phyloP scores from a whole-genome alignment of 225 moss, liverwort and hornwort species.

The Ulota crispa region DNA sequence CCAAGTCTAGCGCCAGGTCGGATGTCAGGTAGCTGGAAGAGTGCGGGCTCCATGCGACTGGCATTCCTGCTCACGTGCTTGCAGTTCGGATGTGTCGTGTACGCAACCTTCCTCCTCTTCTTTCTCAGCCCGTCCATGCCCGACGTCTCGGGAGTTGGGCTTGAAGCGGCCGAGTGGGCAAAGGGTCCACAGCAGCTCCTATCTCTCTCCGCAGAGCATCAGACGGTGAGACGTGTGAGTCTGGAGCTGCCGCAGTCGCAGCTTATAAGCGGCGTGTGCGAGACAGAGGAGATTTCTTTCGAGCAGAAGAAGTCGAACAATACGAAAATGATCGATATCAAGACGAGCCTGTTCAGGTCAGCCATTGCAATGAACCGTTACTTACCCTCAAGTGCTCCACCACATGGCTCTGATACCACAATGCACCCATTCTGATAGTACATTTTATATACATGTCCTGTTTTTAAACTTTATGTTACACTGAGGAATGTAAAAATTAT shows the following conservation, averaged over 20 bases:
- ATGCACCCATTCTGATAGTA: not conserved
- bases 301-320: slow-evolving; percentile 71
- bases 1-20: not conserved
- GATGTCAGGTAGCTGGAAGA: slow-evolving; percentile 3
- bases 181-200: not conserved
- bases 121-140: slow-evolving; percentile 60
- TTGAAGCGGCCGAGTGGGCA: slow-evolving; percentile 30
- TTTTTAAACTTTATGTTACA: not conserved
- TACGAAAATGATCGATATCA: slow-evolving; percentile 56
- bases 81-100: slow-evolving; percentile 66
- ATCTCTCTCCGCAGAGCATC: not conserved
- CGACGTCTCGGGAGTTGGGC: slow-evolving; percentile 30
- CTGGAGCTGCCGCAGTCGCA: not conserved
- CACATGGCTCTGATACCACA: not conserved
- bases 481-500: not conserved
- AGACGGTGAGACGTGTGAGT: not conserved
- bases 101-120: slow-evolving; percentile 77
- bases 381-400: not conserved
- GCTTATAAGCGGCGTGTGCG: slow-evolving; percentile 35
- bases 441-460: not conserved
- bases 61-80: slow-evolving; percentile 58
- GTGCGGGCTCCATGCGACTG: slow-evolving; percentile 36
- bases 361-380: not conserved
- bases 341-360: slow-evolving; percentile 47
- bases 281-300: slow-evolving; percentile 59